phyloP scores from a whole-genome alignment of 202 grass and related monocot species.

The Musa balbisiana region DNA sequence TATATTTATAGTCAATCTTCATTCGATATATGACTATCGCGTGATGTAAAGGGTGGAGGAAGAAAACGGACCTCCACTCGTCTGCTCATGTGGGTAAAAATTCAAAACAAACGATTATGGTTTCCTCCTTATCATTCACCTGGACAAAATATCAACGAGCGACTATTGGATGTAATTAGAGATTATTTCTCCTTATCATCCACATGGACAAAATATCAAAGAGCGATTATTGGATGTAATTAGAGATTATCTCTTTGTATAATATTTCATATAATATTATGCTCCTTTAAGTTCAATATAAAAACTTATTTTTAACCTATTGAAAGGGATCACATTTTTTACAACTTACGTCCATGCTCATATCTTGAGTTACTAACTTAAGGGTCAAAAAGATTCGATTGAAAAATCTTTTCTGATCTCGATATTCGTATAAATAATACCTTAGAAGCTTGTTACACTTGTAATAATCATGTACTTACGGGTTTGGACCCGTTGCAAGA shows the following conservation, averaged over 20 bases:
- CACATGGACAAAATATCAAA: accelerated
- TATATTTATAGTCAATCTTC: accelerated
- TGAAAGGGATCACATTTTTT: no score
- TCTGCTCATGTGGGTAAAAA: accelerated
- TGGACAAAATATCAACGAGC: accelerated
- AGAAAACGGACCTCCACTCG: no score
- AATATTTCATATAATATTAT: no score
- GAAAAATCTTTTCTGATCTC: no score
- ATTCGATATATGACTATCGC: accelerated
- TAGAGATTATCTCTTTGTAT: accelerated
- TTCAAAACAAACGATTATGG: no score
- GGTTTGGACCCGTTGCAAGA: accelerated
- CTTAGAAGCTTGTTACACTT: accelerated
- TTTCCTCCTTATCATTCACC: accelerated
- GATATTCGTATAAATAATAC: no score
- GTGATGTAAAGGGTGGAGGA: accelerated
- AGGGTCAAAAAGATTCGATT: accelerated
- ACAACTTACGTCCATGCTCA: accelerated
- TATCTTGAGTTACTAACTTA: no score
- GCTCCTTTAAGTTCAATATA: accelerated
- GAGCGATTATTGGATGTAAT: no score
- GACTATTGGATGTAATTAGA: no score
- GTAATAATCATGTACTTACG: no score
- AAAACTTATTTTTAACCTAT: no score
- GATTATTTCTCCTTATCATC: accelerated